phyloP scores from a whole-genome alignment of 1,284 basidiomycete genomes.

The Hemileia vastatrix region DNA sequence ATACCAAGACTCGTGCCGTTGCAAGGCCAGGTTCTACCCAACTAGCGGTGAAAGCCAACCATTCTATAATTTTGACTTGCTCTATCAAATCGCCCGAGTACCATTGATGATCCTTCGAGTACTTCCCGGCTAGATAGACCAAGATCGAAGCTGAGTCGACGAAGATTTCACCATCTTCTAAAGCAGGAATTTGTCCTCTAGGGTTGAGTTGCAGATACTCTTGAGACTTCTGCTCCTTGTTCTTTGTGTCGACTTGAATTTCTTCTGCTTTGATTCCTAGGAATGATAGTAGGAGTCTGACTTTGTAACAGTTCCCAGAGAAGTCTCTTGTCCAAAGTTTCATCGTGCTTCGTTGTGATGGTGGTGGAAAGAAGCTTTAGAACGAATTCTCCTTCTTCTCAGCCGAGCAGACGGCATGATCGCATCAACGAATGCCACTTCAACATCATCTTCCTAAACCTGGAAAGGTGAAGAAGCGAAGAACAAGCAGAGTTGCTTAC shows the following conservation, averaged over 20 bases:
- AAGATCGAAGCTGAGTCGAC: background rate
- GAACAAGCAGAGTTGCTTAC: no score
- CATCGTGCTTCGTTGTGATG: no score
- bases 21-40: background rate
- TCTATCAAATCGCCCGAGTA: background rate
- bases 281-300: no score
- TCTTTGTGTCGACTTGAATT: background rate
- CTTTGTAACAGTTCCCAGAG: no score
- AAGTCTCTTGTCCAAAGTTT: no score
- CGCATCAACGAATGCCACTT: no score
- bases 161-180: background rate
- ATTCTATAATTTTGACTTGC: background rate
- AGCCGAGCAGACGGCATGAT: no score
- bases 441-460: no score
- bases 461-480: no score
- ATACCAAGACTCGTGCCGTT: background rate
- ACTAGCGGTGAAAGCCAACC: background rate
- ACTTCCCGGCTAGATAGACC: background rate
- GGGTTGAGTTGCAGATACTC: background rate
- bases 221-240: background rate
- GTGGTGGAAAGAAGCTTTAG: no score
- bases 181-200: background rate
- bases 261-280: background rate
- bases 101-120: background rate
- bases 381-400: no score